A percentile compares a stretch with the other conserved stretches of the same genome.
phyloP scores from a whole-genome alignment of 768 basidiomycete genomes.

The Hortiboletus flavorubellus region DNA sequence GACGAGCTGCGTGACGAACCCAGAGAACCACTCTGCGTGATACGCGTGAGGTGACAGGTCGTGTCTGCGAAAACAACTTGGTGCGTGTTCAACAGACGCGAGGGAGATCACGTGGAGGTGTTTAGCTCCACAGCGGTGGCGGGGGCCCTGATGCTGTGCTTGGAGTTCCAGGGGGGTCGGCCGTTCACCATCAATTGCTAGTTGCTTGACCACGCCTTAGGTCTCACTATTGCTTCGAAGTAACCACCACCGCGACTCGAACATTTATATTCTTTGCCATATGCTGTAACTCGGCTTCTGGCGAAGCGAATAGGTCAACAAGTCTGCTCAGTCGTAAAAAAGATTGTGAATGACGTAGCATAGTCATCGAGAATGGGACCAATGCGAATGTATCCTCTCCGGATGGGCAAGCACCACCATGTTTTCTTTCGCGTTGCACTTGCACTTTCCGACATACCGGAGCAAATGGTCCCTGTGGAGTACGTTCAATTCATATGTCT shows the following conservation, averaged over 20 bases:
- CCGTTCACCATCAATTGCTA: too few relatives aligned
- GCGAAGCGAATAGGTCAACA: not conserved
- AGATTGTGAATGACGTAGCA: not conserved
- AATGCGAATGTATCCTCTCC: not conserved
- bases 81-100: too few relatives aligned
- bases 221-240: not conserved
- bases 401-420: not conserved
- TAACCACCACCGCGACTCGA: too few relatives aligned
- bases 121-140: too few relatives aligned
- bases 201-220: not conserved
- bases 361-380: too few relatives aligned
- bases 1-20: constrained; percentile 90
- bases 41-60: not conserved
- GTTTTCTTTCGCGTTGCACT: not conserved
- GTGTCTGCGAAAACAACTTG: too few relatives aligned
- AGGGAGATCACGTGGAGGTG: constrained; percentile 90
- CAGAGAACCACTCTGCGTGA: constrained; percentile 86
- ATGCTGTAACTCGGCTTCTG: too few relatives aligned
- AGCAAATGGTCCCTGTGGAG: too few relatives aligned
- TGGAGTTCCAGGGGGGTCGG: too few relatives aligned
- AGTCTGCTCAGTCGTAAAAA: not conserved
- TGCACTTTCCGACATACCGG: not conserved
- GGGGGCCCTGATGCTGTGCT: too few relatives aligned
- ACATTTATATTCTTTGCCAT: not conserved
- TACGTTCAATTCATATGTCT: too few relatives aligned